phyloP scores from a whole-genome alignment of 495 filamentous ascomycete genomes.

The Chaetomidium leptoderma region DNA sequence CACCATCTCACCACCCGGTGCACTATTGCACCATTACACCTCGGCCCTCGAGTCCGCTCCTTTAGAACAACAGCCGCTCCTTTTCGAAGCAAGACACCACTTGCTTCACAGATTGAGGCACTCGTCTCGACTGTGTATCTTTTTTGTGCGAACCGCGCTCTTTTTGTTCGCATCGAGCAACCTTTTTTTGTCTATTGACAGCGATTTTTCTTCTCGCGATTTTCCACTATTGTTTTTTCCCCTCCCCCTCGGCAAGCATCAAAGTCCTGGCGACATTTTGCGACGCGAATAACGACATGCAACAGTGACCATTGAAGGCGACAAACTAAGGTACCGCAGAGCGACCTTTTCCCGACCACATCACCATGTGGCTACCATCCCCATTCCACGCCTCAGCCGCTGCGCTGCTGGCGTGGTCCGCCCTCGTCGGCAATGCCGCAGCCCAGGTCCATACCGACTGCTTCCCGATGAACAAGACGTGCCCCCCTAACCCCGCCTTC shows the following conservation, averaged over 20 bases:
- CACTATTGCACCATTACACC: conserved; percentile 1
- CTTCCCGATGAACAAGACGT: conserved; percentile 60
- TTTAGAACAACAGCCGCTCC: conserved; percentile 9
- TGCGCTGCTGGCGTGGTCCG: conserved; percentile 39
- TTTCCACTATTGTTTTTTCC: background rate
- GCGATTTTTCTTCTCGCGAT: background rate
- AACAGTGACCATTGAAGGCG: background rate
- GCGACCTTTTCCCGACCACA: background rate
- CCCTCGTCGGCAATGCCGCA: conserved; percentile 37
- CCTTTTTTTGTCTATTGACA: background rate
- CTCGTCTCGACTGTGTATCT: background rate
- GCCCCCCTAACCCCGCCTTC: conserved; percentile 62
- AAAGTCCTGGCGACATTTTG: conserved; percentile 15
- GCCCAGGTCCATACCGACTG: conserved; percentile 65
- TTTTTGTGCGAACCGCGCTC: conserved; percentile 13
- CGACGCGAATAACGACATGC: background rate
- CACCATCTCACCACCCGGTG: background rate
- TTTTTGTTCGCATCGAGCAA: background rate
- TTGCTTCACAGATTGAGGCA: background rate
- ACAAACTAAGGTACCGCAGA: background rate
- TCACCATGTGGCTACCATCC: conserved; percentile 31
- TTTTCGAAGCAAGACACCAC: background rate
- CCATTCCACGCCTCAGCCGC: conserved; percentile 34
- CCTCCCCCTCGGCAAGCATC: background rate
- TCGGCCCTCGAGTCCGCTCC: conserved; percentile 9